Base-by-base conservation (phyloP, 2,329 filamentous ascomycete genomes). In the Alternaria rosae region DNA sequence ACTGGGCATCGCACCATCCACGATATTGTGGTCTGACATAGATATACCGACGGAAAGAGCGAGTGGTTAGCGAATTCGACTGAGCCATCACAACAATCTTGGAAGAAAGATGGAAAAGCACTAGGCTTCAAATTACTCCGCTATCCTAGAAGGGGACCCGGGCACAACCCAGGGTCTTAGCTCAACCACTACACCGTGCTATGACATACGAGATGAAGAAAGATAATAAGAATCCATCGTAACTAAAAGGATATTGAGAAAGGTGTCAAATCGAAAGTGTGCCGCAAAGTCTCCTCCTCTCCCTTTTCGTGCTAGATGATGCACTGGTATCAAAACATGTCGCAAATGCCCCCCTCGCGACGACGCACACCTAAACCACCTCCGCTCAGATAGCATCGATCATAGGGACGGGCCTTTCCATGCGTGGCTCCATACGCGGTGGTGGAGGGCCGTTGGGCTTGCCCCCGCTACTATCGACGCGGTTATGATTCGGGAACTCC, bases 261-360 rank as follows among this genome's bases (percentile, higher is more conserved):
- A 66, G 61, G 58, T 65, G 68, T 69, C 63, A 71, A 67, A 61
- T 69, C 59, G 70, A 65, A 71, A 76, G 73, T 67, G 66, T 70
- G 66, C 56, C 59, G 66, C 66, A 54, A 51, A 61, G 43, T 58
- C 62, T 62, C 59, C 54, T 54, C 64, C 64, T 51, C 63, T 60
- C 59, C 59, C 56, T 66, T 69, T 67, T 69, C 65, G 71, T 73
- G 74, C 71, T 72, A 71, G 70, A 65, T 67, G 64, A 71, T 78
- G 76, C 76, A 78, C 75, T 78, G 76, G 76, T 78, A 78, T 78
- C 76, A 78, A 75, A 73, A 73, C 62, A 66, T 64, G 60, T 70
- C 62, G 64, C 69, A 69, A 71, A 61, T 61, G 35, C 62, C 25
- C 56, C 50, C 23, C 52, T 32, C 44, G 57, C 57, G n/a, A 44